Evolutionary conservation across 2,329 filamentous ascomycete genomes (phyloP), one percentile per base, ranked within the genome.

Genomic region (Colletotrichum sp.): DNA sequence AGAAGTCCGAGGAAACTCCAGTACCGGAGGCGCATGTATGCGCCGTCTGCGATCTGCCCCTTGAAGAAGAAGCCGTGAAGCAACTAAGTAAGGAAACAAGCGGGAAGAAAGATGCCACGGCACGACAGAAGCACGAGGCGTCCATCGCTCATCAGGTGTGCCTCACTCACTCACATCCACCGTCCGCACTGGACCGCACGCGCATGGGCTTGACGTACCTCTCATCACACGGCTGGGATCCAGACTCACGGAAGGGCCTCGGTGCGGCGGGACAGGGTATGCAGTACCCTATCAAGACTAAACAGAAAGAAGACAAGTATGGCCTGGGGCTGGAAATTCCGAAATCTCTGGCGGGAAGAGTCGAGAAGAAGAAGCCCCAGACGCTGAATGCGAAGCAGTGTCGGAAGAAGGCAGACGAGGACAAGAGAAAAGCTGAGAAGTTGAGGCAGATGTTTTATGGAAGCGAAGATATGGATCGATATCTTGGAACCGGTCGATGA

Each of bases 381-480:
- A 89, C 87, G 79, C 83, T 95, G 75, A 93, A 94, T 83, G 93
- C 94, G n/a, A 94, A 93, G 79, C 91, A 94, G 83, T 88, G 93
- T 52, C 89, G 91, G 79, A 92, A 91, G 82, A 84, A 89, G 81
- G 91, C 91, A 4, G 85, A 87, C 59, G 90, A 92, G 77, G 92
- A 93, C 73, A 93, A 88, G 84, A 91, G 86, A 82, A 92, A 88
- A 77, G 88, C 89, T 22, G 91, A 94, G 75, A 91, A 86, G 80
- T 82, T 98, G 75, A 89, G 92, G 78, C 88, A 91, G 79, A 89
- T 94, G 85, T 94, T 98, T 77, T 96, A 94, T 84, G 90, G 91
- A 25, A 93, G 91, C 78, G 90, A 94, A n/a, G 94, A 96, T 78
- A 86, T 98, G 71, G 91, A 96, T 80, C 91, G 89, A 81, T 97